Conservation (phyloP, 768 basidiomycete genomes). For the Pisolithus tinctorius region DNA sequence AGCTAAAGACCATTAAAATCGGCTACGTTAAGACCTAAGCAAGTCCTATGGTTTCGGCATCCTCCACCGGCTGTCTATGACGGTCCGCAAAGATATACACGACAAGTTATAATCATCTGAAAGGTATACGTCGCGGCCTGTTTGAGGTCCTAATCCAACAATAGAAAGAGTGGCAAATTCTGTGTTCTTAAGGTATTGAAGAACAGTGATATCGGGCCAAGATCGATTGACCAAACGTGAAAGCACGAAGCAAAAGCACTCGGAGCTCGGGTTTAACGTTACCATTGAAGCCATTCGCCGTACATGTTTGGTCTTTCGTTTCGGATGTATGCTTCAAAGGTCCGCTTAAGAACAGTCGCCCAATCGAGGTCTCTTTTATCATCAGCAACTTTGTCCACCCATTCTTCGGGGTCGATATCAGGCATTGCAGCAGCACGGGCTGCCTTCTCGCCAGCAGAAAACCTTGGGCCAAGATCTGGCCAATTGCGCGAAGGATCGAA, state of each 20-base stretch:
- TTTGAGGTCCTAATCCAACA: conserved; percentile 28
- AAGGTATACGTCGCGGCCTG: conserved; percentile 23
- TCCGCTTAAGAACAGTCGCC: conserved; percentile 92
- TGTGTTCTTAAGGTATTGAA: conserved; percentile 21
- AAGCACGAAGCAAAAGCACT: conserved; percentile 1
- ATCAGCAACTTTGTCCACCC: conserved; percentile 41
- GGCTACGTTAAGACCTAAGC: conserved; percentile 20
- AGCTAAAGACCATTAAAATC: conserved; percentile 17
- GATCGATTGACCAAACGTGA: conserved; percentile 19
- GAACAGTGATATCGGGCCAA: conserved; percentile 20
- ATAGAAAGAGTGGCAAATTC: conserved; percentile 20
- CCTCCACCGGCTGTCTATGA: conserved; percentile 10
- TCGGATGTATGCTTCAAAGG: conserved; percentile 88
- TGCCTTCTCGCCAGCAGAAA: conserved; percentile 65
- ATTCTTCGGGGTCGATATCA: conserved; percentile 27
- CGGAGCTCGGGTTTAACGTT: conserved; percentile 8
- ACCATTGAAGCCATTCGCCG: conserved; percentile 70
- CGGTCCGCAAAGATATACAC: conserved; percentile 5
- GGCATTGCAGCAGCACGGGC: conserved; percentile 44
- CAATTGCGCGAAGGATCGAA: conserved; percentile 92
- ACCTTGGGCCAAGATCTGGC: conserved; percentile 85
- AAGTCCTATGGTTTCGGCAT: conserved; percentile 12
- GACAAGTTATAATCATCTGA: conserved; percentile 20
- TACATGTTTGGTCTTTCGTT: conserved; percentile 95
- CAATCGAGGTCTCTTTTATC: conserved; percentile 84